Conservation (phyloP, 2,329 filamentous ascomycete genomes). For the Beauveria varroae region DNA sequence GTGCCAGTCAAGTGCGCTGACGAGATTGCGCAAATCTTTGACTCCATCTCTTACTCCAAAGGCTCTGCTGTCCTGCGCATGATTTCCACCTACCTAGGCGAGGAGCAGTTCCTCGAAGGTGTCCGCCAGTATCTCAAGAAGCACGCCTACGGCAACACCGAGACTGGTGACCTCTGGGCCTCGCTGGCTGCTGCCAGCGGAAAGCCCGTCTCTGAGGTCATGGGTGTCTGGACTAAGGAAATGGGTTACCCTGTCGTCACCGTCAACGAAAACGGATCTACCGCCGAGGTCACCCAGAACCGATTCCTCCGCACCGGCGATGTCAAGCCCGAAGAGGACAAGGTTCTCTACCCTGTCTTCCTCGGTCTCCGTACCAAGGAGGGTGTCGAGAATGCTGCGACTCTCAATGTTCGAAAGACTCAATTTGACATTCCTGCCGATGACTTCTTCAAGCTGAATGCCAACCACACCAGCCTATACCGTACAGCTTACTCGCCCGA, state of each 20-base stretch:
- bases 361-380: conserved; percentile 76
- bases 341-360: conserved; percentile 83
- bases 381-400: conserved; percentile 57
- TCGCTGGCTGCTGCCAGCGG: conserved; percentile 82
- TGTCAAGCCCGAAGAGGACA: conserved; percentile 86
- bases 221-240: conserved; percentile 96
- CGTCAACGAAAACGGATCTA: conserved; percentile 61
- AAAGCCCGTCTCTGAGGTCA: conserved; percentile 82
- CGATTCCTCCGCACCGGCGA: conserved; percentile 89
- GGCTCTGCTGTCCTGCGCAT: conserved; percentile 93
- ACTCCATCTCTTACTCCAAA: conserved; percentile 96
- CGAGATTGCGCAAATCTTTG: conserved; percentile 97
- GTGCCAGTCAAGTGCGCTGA: conserved; percentile 92
- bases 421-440: conserved; percentile 69
- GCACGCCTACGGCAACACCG: conserved; percentile 92
- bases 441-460: conserved; percentile 95
- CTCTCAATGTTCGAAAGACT: conserved; percentile 50
- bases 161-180: conserved; percentile 85
- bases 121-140: conserved; percentile 88
- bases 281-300: conserved; percentile 87
- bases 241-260: conserved; percentile 88
- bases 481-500: conserved; percentile 81
- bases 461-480: conserved; percentile 89
- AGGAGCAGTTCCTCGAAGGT: conserved; percentile 88
- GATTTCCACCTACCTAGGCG: conserved; percentile 92